These are phyloP conservation scores for Acanthamoeba royreba DNA, from an alignment of 208 protist species.

Conservation along the genomic window DNA sequence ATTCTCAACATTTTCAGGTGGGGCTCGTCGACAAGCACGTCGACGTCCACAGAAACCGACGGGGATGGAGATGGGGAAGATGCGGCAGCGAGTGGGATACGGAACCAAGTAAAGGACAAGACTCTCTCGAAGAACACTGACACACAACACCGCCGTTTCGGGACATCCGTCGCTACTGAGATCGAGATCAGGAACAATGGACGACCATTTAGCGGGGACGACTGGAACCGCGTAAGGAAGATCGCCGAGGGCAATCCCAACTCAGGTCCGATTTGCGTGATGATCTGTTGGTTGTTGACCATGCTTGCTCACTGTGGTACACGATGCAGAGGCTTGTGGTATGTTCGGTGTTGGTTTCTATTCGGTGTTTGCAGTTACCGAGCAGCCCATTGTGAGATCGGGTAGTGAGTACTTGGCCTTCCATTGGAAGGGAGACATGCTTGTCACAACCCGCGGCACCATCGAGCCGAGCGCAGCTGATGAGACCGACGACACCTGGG, in stretches of 20 bases:
- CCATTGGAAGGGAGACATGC: conserved; percentile 55
- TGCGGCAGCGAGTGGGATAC: background rate
- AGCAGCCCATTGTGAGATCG: conserved; percentile 54
- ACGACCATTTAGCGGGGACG: conserved; percentile 42
- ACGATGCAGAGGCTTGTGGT: background rate
- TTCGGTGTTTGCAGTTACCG: conserved; percentile 60
- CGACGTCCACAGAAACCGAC: background rate
- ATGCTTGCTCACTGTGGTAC: background rate
- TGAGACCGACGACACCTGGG: background rate
- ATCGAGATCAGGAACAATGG: conserved; percentile 57
- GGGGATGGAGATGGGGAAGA: background rate
- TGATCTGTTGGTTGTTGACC: too few species aligned
- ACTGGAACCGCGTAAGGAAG: conserved; percentile 53
- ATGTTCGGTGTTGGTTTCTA: conserved; percentile 69
- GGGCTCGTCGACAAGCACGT: background rate
- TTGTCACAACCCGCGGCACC: conserved; percentile 20
- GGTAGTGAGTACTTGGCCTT: conserved; percentile 53
- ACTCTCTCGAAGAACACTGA: background rate
- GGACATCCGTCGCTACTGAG: conserved; percentile 3
- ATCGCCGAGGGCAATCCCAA: conserved; percentile 66
- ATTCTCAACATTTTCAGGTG: conserved; percentile 24
- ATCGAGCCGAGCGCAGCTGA: background rate
- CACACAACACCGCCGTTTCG: background rate
- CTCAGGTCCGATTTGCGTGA: too few species aligned
- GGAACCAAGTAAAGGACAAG: background rate